A percentile compares a stretch with the other conserved stretches of the same genome.
Conservation (phyloP, 805 yeast genomes). For the Saccharomycopsis oosterbeekiorum region DNA sequence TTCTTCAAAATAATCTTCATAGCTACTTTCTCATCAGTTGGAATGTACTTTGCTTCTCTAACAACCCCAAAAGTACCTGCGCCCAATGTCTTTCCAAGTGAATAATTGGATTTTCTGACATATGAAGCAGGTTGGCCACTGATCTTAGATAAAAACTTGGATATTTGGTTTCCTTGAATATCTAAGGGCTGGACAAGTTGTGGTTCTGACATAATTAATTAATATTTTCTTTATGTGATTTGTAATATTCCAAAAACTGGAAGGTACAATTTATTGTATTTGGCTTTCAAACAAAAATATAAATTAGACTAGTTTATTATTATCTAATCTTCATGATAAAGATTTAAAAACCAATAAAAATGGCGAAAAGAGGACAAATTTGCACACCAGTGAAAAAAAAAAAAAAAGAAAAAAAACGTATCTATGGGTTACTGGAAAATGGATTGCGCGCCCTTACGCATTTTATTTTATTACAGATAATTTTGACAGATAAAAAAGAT, state of each 20-base stretch:
- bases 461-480: no score
- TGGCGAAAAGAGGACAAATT: no score
- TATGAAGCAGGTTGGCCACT: constrained; percentile 68
- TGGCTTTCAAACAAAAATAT: no score
- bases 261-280: neutral
- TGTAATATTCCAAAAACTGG: neutral
- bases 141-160: constrained; percentile 40
- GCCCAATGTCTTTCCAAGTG: constrained; percentile 77
- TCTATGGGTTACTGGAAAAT: no score
- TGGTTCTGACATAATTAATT: constrained; percentile 1
- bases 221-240: neutral
- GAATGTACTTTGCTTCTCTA: constrained; percentile 51
- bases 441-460: no score
- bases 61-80: constrained; percentile 96
- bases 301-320: no score
- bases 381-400: no score
- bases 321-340: no score
- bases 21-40: constrained; percentile 66
- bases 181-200: constrained; percentile 12
- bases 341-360: no score
- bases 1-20: constrained; percentile 82
- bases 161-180: constrained; percentile 27
- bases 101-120: constrained; percentile 55
- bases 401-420: no score
- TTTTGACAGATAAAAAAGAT: no score